These are phyloP conservation scores for Syncephalis fuscata DNA, from an alignment of 371 early-diverging fungal species.

Conservation along the genomic window DNA sequence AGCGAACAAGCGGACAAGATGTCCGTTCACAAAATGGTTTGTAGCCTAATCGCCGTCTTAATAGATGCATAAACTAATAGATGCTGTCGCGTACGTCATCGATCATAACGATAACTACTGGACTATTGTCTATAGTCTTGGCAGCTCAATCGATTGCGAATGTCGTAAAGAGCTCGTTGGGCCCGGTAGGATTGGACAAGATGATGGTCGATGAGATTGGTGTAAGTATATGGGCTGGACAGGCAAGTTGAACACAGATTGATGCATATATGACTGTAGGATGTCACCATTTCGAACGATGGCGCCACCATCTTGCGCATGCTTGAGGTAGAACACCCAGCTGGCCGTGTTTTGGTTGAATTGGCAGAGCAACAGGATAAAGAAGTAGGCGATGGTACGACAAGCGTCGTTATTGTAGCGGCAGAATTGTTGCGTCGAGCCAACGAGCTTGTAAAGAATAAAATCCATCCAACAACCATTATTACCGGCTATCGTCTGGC, in stretches of 20 bases:
- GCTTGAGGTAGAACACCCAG: constrained; percentile 97
- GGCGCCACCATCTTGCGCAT: constrained; percentile 98
- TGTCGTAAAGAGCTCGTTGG: constrained; percentile 96
- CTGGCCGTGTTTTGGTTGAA: constrained; percentile 94
- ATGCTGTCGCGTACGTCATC: no score
- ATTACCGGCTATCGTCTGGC: constrained; percentile 97
- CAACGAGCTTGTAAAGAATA: constrained; percentile 92
- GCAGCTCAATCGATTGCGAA: constrained; percentile 85
- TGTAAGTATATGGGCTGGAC: constrained; percentile 25
- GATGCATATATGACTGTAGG: constrained; percentile 29
- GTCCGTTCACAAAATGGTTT: constrained; percentile 93
- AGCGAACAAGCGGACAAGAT: constrained; percentile 85
- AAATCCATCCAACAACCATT: constrained; percentile 97
- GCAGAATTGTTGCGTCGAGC: constrained; percentile 95
- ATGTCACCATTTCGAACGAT: constrained; percentile 99
- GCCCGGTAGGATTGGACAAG: constrained; percentile 99
- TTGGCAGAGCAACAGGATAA: constrained; percentile 99
- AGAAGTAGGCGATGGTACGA: constrained; percentile 99
- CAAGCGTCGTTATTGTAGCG: constrained; percentile 99
- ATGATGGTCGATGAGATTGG: constrained; percentile 99
- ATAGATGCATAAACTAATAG: no score
- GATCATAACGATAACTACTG: no score
- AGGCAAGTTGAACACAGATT: neutral
- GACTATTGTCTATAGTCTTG: constrained; percentile 23
- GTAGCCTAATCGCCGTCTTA: neutral